These are phyloP conservation scores for Aspergillus fischeri DNA, from an alignment of 2,329 filamentous ascomycete genomes.

Conservation along the genomic window DNA sequence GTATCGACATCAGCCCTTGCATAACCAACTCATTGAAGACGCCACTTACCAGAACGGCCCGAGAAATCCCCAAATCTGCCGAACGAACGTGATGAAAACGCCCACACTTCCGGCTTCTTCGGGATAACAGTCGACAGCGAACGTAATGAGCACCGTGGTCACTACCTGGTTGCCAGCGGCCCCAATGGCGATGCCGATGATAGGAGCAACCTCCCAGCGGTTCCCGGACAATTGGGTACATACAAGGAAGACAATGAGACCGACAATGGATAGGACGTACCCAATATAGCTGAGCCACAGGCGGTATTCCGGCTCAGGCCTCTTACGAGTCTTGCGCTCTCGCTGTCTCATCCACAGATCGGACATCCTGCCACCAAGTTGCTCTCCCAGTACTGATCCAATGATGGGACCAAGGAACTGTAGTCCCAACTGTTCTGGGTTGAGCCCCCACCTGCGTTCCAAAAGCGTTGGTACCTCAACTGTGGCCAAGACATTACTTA, in stretches of 20 bases:
- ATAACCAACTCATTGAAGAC: neutral
- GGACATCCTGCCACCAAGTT: constrained; percentile 54
- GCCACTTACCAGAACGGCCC: constrained; percentile 36
- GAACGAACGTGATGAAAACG: constrained; percentile 58
- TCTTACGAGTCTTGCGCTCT: constrained; percentile 29
- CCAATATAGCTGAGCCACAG: constrained; percentile 58
- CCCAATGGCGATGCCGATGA: constrained; percentile 52
- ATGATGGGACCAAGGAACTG: constrained; percentile 58
- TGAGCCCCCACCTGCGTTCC: constrained; percentile 53
- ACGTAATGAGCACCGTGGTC: constrained; percentile 60
- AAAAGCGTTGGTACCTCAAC: constrained; percentile 60
- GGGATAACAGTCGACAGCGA: constrained; percentile 55
- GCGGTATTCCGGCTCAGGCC: constrained; percentile 50
- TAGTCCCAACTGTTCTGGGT: constrained; percentile 56
- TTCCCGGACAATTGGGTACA: constrained; percentile 46
- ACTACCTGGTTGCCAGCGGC: constrained; percentile 59
- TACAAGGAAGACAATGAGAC: constrained; percentile 56
- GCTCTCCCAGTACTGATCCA: constrained; percentile 57
- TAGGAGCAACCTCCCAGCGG: constrained; percentile 54
- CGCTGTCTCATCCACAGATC: constrained; percentile 54
- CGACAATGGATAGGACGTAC: constrained; percentile 49
- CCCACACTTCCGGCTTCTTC: constrained; percentile 56
- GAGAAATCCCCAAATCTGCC: constrained; percentile 39
- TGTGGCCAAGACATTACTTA: constrained; percentile 51
- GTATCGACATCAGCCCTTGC: constrained; percentile 10